These are phyloP conservation scores for Astraeus odoratus DNA, from an alignment of 768 basidiomycete species.

Conservation along the genomic window DNA sequence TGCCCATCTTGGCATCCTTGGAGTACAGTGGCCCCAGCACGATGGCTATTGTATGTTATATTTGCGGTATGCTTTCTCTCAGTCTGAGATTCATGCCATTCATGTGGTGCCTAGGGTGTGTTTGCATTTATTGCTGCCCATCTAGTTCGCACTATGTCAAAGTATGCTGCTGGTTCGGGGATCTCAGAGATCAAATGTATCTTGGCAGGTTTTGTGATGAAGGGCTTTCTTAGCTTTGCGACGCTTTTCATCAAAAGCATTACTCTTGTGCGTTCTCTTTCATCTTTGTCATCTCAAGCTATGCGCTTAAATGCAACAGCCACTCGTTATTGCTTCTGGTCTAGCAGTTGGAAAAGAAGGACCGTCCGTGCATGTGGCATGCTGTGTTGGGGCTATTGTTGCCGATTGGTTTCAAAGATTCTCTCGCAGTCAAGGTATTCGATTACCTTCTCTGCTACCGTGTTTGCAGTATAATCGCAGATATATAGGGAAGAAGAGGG, in stretches of 20 bases:
- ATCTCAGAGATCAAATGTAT: constrained; percentile 99
- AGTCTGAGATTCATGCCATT: not conserved
- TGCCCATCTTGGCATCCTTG: constrained; percentile 93
- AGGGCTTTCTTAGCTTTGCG: constrained; percentile 84
- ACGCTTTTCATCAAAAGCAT: constrained; percentile 94
- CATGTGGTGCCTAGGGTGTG: constrained; percentile 40
- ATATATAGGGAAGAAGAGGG: constrained; percentile 65
- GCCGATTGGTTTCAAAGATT: constrained; percentile 79
- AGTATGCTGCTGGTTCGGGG: constrained; percentile 95
- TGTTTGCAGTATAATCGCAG: constrained; percentile 10
- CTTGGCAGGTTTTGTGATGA: constrained; percentile 94
- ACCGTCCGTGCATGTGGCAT: constrained; percentile 95
- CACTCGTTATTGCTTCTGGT: constrained; percentile 94
- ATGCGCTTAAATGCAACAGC: constrained; percentile 43
- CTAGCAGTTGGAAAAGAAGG: constrained; percentile 98
- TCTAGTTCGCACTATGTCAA: constrained; percentile 82
- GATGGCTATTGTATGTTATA: constrained; percentile 81
- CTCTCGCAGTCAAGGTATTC: constrained; percentile 81
- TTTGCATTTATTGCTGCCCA: constrained; percentile 88
- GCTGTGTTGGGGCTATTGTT: constrained; percentile 87
- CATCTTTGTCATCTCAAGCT: not conserved
- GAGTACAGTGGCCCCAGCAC: constrained; percentile 62
- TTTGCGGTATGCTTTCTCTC: constrained; percentile 65
- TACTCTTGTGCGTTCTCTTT: constrained; percentile 62
- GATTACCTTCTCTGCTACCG: constrained; percentile 15